phyloP scores from a whole-genome alignment of 106 monocot genomes.

The Xerophyta viscosa region DNA sequence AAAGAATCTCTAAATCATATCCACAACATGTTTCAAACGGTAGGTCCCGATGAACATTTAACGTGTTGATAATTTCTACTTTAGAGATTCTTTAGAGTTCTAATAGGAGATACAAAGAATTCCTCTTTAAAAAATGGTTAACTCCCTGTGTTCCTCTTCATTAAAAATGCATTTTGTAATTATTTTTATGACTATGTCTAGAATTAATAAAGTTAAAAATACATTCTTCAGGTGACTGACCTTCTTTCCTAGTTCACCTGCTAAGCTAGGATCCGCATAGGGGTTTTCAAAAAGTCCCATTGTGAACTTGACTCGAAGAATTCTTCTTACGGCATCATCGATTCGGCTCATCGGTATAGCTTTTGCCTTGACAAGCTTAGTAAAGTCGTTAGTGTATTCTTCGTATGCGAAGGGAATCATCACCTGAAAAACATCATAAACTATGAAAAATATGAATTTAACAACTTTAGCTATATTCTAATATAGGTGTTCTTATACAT shows the following conservation, averaged over 20 bases:
- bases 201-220: no score
- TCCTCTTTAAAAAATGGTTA: no score
- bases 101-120: no score
- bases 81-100: no score
- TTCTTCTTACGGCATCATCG: constrained; percentile 23
- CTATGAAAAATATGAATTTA: background rate
- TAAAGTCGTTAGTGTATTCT: constrained; percentile 13
- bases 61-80: no score
- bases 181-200: no score
- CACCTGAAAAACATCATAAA: constrained; percentile 5
- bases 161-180: background rate
- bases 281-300: constrained; percentile 27
- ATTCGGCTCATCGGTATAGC: constrained; percentile 20
- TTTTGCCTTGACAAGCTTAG: constrained; percentile 6
- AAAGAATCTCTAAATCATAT: no score
- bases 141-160: constrained; percentile 16
- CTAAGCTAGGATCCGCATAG: constrained; percentile 8
- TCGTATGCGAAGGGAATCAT: constrained; percentile 16
- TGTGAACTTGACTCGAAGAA: constrained; percentile 25
- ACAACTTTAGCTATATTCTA: background rate
- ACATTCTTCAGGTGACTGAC: no score
- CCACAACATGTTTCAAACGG: no score
- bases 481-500: no score
- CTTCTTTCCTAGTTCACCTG: constrained; percentile 11
- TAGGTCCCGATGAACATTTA: no score